Percentiles rank a stretch among this genome's conserved stretches.
Evolutionary conservation across 225 moss, liverwort and hornwort genomes (phyloP).

Genomic region (Ulota crispa): DNA sequence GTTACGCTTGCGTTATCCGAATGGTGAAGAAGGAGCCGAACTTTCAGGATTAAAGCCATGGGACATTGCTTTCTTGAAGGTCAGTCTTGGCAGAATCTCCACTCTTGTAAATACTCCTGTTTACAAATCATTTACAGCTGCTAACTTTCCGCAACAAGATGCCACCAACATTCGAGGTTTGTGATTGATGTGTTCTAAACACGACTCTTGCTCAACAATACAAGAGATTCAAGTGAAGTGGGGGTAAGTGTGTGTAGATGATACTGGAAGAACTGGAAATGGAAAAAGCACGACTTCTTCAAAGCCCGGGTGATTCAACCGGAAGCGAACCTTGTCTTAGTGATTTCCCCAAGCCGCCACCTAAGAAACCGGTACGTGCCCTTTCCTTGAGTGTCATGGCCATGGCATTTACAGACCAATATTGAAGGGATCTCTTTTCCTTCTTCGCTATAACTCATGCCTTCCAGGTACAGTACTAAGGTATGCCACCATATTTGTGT

Average conservation of each 20-base stretch:
- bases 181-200: background rate
- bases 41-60: conserved; percentile 48
- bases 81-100: conserved; percentile 6
- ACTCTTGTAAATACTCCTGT: background rate
- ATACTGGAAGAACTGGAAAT: conserved; percentile 44
- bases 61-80: conserved; percentile 43
- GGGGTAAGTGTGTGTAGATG: conserved; percentile 30
- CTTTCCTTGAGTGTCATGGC: background rate
- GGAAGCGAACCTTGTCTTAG: conserved; percentile 16
- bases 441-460: background rate
- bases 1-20: conserved; percentile 53
- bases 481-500: too few relatives aligned
- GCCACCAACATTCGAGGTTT: background rate
- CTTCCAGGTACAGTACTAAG: too few relatives aligned
- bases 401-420: background rate
- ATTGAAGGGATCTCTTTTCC: background rate
- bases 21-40: conserved; percentile 40
- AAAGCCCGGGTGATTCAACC: conserved; percentile 14
- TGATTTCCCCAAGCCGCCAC: conserved; percentile 27
- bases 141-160: background rate
- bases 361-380: conserved; percentile 29
- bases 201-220: background rate
- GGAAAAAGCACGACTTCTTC: conserved; percentile 35
- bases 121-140: background rate
- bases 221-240: background rate